phyloP scores from a whole-genome alignment of 345 rosid species.

The Citrus australasica region DNA sequence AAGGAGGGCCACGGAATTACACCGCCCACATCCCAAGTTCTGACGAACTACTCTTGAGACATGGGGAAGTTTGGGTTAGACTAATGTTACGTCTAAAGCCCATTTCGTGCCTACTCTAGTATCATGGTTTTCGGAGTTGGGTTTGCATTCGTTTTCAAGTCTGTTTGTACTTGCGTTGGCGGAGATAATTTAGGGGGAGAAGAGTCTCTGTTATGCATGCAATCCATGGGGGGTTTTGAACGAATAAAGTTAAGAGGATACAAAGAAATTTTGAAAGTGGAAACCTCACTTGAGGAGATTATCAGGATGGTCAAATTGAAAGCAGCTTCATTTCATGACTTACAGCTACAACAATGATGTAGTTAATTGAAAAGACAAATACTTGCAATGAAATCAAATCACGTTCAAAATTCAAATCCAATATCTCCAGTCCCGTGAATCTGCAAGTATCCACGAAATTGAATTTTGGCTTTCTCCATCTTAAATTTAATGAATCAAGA shows the following conservation, averaged over 20 bases:
- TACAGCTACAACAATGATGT: not conserved
- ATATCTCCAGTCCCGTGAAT: not conserved
- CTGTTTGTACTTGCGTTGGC: too few relatives aligned
- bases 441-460: slow-evolving; percentile 3
- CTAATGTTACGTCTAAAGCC: not conserved
- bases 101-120: not conserved
- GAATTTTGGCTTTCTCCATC: not conserved
- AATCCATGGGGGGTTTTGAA: too few relatives aligned
- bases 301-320: not conserved
- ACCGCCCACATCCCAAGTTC: too few relatives aligned
- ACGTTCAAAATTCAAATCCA: not conserved
- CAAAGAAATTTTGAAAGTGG: not conserved
- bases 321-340: not conserved
- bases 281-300: not conserved
- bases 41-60: too few relatives aligned
- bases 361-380: not conserved
- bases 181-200: too few relatives aligned
- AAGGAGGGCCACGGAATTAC: too few relatives aligned
- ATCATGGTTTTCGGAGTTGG: not conserved
- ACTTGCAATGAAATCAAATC: not conserved
- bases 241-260: not conserved
- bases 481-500: not conserved
- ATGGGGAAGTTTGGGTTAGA: too few relatives aligned
- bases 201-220: too few relatives aligned
- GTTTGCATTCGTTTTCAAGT: not conserved